Evolutionary conservation across 1,284 basidiomycete species (phyloP).

Genomic region (Tranzscheliella williamsii): DNA sequence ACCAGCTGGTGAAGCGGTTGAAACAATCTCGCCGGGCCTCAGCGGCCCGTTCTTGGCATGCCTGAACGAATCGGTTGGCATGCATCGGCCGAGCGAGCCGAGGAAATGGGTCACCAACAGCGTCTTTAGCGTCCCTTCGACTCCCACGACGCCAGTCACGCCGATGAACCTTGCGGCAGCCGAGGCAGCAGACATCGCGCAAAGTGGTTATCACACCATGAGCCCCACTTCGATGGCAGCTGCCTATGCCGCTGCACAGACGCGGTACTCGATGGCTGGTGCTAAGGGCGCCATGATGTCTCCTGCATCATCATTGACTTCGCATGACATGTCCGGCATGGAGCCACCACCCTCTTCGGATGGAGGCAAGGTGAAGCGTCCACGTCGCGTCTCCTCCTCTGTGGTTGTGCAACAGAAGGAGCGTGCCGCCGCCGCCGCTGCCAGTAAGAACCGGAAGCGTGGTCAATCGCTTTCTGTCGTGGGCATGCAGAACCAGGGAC

Average conservation of each 20-base stretch:
- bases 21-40: slow-evolving; percentile 30
- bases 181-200: slow-evolving; percentile 9
- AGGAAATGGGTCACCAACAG: slow-evolving; percentile 42
- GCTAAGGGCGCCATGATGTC: slow-evolving; percentile 21
- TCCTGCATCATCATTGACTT: slow-evolving; percentile 8
- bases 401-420: slow-evolving; percentile 43
- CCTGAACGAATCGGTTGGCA: slow-evolving; percentile 51
- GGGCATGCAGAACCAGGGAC: slow-evolving; percentile 41
- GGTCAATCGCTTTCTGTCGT: slow-evolving; percentile 50
- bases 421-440: slow-evolving; percentile 29
- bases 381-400: slow-evolving; percentile 51
- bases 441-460: slow-evolving; percentile 41
- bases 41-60: slow-evolving; percentile 54
- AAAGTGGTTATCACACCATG: slow-evolving; percentile 8
- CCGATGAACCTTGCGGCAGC: slow-evolving; percentile 41
- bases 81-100: slow-evolving; percentile 47
- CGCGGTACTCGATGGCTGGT: slow-evolving; percentile 29
- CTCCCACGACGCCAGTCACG: slow-evolving; percentile 50
- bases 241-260: slow-evolving; percentile 52
- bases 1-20: slow-evolving; percentile 20
- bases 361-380: slow-evolving; percentile 55
- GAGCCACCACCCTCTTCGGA: slow-evolving; percentile 48
- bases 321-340: slow-evolving; percentile 22
- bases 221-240: slow-evolving; percentile 26
- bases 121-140: slow-evolving; percentile 37